phyloP scores from a whole-genome alignment of 495 filamentous ascomycete genomes.

The Daldinia grandis region DNA sequence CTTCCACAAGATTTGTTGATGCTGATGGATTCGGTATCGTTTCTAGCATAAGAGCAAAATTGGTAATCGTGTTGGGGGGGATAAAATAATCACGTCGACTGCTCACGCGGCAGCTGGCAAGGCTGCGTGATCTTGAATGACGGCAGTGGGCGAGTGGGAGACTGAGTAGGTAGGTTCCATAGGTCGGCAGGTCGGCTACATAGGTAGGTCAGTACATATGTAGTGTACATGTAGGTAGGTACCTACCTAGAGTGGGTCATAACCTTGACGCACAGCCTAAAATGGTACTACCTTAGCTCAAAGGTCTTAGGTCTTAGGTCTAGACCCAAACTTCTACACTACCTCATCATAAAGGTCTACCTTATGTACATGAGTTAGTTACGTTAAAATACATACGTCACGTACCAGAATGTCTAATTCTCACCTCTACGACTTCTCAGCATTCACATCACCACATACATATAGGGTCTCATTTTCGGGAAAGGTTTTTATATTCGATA shows the following conservation, averaged over 20 bases:
- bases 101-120: constrained; percentile 27
- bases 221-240: too few species aligned
- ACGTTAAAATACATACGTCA: neutral
- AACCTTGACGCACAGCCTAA: neutral
- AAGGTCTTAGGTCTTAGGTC: too few species aligned
- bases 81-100: neutral
- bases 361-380: too few species aligned
- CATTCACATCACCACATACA: neutral
- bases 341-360: too few species aligned
- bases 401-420: neutral
- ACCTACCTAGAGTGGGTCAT: neutral
- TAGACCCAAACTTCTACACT: too few species aligned
- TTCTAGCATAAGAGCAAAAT: neutral
- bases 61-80: neutral
- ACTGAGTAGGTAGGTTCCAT: neutral
- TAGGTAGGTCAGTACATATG: too few species aligned
- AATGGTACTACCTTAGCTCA: neutral
- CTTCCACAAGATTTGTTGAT: constrained; percentile 7
- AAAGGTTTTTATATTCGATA: constrained; percentile 25
- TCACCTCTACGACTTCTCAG: neutral
- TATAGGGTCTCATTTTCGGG: constrained; percentile 4
- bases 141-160: neutral
- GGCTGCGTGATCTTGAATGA: constrained; percentile 33
- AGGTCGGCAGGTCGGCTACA: neutral
- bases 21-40: constrained; percentile 2